phyloP scores from a whole-genome alignment of 495 filamentous ascomycete genomes.

The Aspergillus steynii region DNA sequence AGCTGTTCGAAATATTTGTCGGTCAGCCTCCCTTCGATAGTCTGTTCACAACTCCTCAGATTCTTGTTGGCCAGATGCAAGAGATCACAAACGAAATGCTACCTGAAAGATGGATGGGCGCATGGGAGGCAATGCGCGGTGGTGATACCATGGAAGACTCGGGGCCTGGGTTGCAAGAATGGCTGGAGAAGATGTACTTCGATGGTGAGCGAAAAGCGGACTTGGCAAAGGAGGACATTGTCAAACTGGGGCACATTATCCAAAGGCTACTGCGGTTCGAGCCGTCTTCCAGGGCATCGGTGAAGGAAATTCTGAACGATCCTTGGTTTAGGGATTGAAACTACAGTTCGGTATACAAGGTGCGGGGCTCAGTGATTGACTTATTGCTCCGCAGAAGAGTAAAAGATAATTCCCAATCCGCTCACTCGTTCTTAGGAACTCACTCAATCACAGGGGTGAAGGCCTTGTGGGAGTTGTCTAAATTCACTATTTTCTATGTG shows the following conservation, averaged over 20 bases:
- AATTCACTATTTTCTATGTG: too few relatives aligned
- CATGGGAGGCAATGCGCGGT: conserved; percentile 24
- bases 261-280: conserved; percentile 34
- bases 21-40: conserved; percentile 41
- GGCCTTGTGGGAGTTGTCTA: too few relatives aligned
- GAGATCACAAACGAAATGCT: conserved; percentile 34
- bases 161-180: conserved; percentile 31
- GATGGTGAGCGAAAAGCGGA: conserved; percentile 24
- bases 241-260: conserved; percentile 32
- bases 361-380: too few relatives aligned
- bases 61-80: conserved; percentile 35
- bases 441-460: too few relatives aligned
- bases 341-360: too few relatives aligned
- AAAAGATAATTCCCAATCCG: too few relatives aligned
- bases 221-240: conserved; percentile 31
- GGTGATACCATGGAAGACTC: conserved; percentile 17
- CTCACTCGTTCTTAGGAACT: too few relatives aligned
- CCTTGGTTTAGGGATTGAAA: conserved; percentile 33
- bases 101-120: conserved; percentile 32
- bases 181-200: conserved; percentile 41
- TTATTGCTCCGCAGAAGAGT: too few relatives aligned
- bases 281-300: conserved; percentile 34
- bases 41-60: conserved; percentile 29
- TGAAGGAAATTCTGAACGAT: conserved; percentile 32
- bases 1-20: conserved; percentile 43